Evolutionary conservation across 192 early-diverging fungal species (phyloP).

Genomic region (Coemansia sp.): DNA sequence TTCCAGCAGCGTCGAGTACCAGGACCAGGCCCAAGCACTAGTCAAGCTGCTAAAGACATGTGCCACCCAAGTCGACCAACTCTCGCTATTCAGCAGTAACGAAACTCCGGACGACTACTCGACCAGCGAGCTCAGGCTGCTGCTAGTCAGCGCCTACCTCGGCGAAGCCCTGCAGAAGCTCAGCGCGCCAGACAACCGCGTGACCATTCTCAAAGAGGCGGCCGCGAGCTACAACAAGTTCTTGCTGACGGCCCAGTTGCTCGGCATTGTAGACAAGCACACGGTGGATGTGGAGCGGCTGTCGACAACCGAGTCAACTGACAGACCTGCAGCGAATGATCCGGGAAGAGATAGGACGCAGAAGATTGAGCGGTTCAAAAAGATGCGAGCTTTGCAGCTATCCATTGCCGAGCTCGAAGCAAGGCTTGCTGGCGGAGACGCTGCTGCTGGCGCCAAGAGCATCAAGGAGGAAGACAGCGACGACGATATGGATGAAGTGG

Average conservation of each 20-base stretch:
- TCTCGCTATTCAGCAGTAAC: conserved; percentile 82
- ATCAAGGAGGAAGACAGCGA: conserved; percentile 40
- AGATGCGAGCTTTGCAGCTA: conserved; percentile 69
- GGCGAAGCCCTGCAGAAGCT: conserved; percentile 45
- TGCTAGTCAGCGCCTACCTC: conserved; percentile 32
- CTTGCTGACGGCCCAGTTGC: conserved; percentile 17
- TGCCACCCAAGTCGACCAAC: conserved; percentile 32
- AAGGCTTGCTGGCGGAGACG: conserved; percentile 53
- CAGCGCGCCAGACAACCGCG: not conserved
- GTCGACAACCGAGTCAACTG: not conserved
- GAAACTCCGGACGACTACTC: conserved; percentile 88
- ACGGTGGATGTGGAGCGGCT: not conserved
- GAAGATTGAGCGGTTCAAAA: conserved; percentile 53
- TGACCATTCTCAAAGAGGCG: conserved; percentile 20
- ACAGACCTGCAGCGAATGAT: not conserved
- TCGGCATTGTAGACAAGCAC: conserved; percentile 15
- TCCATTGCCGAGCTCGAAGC: conserved; percentile 76
- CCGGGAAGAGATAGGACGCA: conserved; percentile 27
- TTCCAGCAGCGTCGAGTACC: conserved; percentile 44
- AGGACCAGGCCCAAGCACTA: conserved; percentile 17
- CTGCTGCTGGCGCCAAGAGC: not conserved
- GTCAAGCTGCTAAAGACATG: conserved; percentile 25
- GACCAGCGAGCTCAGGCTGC: conserved; percentile 70
- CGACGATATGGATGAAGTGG: conserved; percentile 69
- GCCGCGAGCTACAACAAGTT: conserved; percentile 23